phyloP scores from a whole-genome alignment of 495 filamentous ascomycete genomes.

The Durotheca rogersii region DNA sequence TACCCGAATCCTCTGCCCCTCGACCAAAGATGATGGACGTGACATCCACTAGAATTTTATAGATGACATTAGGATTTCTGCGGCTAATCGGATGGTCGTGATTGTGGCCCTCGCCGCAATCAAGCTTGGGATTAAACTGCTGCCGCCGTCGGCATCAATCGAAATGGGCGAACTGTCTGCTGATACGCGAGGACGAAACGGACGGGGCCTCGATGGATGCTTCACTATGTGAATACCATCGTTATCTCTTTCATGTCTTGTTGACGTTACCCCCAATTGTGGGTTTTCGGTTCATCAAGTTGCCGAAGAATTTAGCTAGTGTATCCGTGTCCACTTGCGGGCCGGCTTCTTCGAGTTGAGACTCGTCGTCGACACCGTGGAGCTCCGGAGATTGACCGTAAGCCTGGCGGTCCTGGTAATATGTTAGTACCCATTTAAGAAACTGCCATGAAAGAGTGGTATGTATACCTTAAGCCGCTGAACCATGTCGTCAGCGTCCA shows the following conservation, averaged over 20 bases:
- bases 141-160: too few relatives aligned
- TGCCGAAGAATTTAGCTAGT: constrained; percentile 51
- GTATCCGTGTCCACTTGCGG: constrained; percentile 49
- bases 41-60: not conserved
- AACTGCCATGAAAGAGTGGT: not conserved
- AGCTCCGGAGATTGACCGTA: constrained; percentile 43
- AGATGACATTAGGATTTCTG: not conserved
- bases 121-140: too few relatives aligned
- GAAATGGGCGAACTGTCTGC: too few relatives aligned
- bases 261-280: constrained; percentile 20
- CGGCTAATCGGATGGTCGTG: not conserved
- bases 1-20: not conserved
- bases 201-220: not conserved
- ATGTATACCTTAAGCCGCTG: constrained; percentile 73
- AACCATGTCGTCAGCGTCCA: constrained; percentile 94
- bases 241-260: constrained; percentile 12
- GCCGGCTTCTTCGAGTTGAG: constrained; percentile 33
- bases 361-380: constrained; percentile 33
- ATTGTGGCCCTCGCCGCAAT: too few relatives aligned
- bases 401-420: constrained; percentile 49
- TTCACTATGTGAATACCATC: not conserved
- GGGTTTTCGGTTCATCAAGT: constrained; percentile 47
- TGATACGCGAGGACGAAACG: too few relatives aligned
- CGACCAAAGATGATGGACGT: not conserved
- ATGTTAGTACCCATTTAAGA: constrained; percentile 6